These are phyloP conservation scores for Globisporangium cystogenes DNA, from an alignment of 352 stramenopile genomes.

Conservation along the genomic window DNA sequence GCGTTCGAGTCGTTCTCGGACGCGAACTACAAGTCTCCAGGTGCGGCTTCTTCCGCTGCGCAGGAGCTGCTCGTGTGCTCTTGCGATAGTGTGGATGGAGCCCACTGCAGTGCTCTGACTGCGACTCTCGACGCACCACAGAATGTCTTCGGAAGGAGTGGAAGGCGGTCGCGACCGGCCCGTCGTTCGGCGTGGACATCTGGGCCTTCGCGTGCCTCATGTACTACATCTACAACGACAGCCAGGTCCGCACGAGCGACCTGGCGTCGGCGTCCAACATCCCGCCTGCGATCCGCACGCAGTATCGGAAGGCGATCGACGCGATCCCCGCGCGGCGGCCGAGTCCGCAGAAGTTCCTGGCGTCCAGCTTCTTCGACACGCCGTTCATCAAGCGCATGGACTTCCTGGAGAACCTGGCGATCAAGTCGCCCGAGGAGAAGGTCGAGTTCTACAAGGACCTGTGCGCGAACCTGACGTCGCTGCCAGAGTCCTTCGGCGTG, in stretches of 20 bases:
- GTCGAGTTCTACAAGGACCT: conserved; percentile 94
- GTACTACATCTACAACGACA: conserved; percentile 78
- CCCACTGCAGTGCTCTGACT: background rate
- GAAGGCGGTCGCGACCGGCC: conserved; percentile 43
- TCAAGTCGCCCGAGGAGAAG: conserved; percentile 93
- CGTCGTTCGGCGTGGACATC: conserved; percentile 60
- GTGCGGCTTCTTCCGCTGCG: conserved; percentile 51
- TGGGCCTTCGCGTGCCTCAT: conserved; percentile 75
- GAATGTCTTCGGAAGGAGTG: conserved; percentile 81
- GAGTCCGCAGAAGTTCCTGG: conserved; percentile 82
- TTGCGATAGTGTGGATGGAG: background rate
- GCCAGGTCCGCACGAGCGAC: conserved; percentile 46
- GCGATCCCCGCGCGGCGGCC: conserved; percentile 53
- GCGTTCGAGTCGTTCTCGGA: conserved; percentile 81
- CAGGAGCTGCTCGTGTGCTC: background rate
- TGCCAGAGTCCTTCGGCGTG: conserved; percentile 72
- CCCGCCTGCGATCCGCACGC: conserved; percentile 49
- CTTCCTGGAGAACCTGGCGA: conserved; percentile 90
- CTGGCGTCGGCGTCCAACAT: conserved; percentile 61
- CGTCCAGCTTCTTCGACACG: conserved; percentile 90
- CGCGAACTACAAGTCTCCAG: conserved; percentile 72
- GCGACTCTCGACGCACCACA: conserved; percentile 28
- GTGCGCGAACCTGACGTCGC: conserved; percentile 46
- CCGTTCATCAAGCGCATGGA: conserved; percentile 92
- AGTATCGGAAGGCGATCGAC: conserved; percentile 84